Base-by-base conservation (phyloP, 495 filamentous ascomycete genomes). In the Daldinia decipiens region DNA sequence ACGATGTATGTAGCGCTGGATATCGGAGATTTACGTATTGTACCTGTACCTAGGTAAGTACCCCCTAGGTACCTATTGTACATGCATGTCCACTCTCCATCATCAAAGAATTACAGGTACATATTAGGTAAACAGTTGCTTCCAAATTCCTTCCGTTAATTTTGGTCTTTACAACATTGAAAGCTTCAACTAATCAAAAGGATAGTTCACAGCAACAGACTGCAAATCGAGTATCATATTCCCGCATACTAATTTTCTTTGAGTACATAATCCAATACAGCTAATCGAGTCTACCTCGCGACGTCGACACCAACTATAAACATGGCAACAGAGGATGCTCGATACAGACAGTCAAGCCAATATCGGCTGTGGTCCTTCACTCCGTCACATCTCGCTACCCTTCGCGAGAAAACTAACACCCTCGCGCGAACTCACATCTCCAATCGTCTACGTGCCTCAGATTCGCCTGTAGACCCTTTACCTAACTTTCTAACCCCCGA, bases 301-400 rank as follows among this genome's bases (percentile, higher is more conserved):
- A 21, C 50, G 4, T 53, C 27, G 4, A 31, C 21, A 29, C 4
- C 26, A n/a, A 53, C 26, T 53, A 7, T 24, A 53, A 47, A n/a
- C 26, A 85, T 85, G 82, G 82, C 83, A 19, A 79, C 82, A 54
- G 95, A 99, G 84, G 95, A 99, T 78, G 91, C 91, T 67, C 84
- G 94, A 54, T 99, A 98, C 82, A 91, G 91, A n/a, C 83, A 90
- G 19, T 95, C 94, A 0, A 95, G 93, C 47, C 95, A 99, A 79
- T 97, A 88, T 77, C 87, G 91, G 40, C 81, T 93, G 40, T 99
- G 96, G 94, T 97, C 94, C n/a, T 98, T 93, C 79, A 92, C 94
- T 0, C 87, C 90, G 8, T 78, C 88, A 8, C 84, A 89, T 9
- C 87, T 99, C 17, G 83, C 84, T 32, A 79, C 88, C 2, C 81